Evolutionary conservation across 2,329 filamentous ascomycete species (phyloP).

Genomic region (Beauveria sp.): DNA sequence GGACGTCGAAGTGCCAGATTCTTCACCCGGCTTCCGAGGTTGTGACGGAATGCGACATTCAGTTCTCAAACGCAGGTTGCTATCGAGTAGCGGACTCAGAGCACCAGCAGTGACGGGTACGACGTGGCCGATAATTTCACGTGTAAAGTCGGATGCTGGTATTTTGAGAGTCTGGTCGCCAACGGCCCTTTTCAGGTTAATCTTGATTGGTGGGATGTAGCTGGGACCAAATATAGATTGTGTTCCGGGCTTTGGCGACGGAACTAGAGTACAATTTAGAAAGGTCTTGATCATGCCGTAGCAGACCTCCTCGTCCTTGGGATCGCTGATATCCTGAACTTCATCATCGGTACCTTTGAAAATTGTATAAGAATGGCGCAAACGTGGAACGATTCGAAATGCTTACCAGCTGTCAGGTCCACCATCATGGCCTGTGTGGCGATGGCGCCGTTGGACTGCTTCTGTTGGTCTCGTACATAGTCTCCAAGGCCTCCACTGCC

Average conservation of each 20-base stretch:
- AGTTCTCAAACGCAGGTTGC: slow-evolving; percentile 57
- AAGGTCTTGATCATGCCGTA: slow-evolving; percentile 68
- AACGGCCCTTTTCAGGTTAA: slow-evolving; percentile 55
- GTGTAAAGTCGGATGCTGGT: slow-evolving; percentile 64
- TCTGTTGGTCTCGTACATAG: slow-evolving; percentile 55
- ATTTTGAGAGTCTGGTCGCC: slow-evolving; percentile 54
- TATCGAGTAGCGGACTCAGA: slow-evolving; percentile 67
- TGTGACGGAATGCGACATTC: slow-evolving; percentile 64
- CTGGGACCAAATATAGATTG: slow-evolving; percentile 48
- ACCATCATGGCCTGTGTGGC: slow-evolving; percentile 37
- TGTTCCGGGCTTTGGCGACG: slow-evolving; percentile 57
- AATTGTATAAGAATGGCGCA: slow-evolving; percentile 4
- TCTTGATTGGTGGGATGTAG: slow-evolving; percentile 68
- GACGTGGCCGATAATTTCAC: slow-evolving; percentile 66
- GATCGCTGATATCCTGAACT: slow-evolving; percentile 48
- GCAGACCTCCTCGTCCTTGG: slow-evolving; percentile 65
- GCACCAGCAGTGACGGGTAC: slow-evolving; percentile 60
- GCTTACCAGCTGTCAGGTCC: slow-evolving; percentile 49
- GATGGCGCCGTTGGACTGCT: slow-evolving; percentile 30
- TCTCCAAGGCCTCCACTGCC: slow-evolving; percentile 55
- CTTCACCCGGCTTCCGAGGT: slow-evolving; percentile 55
- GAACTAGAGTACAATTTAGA: slow-evolving; percentile 61
- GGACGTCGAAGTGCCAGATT: slow-evolving; percentile 55
- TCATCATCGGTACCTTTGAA: slow-evolving; percentile 45
- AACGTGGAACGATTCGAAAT: slow-evolving; percentile 17